Evolutionary conservation across 2,329 filamentous ascomycete genomes (phyloP), one percentile per base, ranked within the genome.

Genomic region (Trichophyton simii): DNA sequence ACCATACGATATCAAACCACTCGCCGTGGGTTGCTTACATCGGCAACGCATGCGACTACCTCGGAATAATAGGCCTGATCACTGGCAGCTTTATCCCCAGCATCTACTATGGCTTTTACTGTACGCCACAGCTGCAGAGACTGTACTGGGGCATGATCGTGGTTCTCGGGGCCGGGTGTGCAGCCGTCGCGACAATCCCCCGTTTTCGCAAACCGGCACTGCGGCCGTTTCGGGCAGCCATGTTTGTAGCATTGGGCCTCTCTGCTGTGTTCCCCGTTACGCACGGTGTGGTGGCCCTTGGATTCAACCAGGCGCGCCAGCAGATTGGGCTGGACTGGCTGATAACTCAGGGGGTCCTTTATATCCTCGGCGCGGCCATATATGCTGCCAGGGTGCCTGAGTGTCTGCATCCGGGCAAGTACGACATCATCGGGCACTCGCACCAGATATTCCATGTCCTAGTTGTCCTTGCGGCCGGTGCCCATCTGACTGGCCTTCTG

Each of bases 391-490:
- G 94, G 42, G 85, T 92, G 74, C 94, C 94, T 0, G 94, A 99
- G 76, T 81, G 89, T 63, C 83, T 81, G 69, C 82, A 78, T 52
- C 94, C 92, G 0, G 89, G 90, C 0, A 78, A 73, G 6, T 96
- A 92, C 70, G 94, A 99, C 74, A 88, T 96, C 59, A 88, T 88
- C 83, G 92, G 94, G 42, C 91, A 86, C 71, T 96, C 90, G 20
- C 94, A 99, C 74, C 94, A 99, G 76, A 87, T 99, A 65, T 99
- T 99, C 73, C 94, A 99, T 76, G 78, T 95, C 44, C 81, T 94
- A 65, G 91, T 99, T 31, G 79, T 97, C 15, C 73, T 91, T 63
- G 94, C 94, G 0, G 92, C 90, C 0, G 81, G 83, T 1, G 83
- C 87, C 25, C 94, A 99, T 77, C 78, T 97, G 63, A 85, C 85